Conservation (phyloP, 768 basidiomycete genomes). For the Leccinum variicolor region DNA sequence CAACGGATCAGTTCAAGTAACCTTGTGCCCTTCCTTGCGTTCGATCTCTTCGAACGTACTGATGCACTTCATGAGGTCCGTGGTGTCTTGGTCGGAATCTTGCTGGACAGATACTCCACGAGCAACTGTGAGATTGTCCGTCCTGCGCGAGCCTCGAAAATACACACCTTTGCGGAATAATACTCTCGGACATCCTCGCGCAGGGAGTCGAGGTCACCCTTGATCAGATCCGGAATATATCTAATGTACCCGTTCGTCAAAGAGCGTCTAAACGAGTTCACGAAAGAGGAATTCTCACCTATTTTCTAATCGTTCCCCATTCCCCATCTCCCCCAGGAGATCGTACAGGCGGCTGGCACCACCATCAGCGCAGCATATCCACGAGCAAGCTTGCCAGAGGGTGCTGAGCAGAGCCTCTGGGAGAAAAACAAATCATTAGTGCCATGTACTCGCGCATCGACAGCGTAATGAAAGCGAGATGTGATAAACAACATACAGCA, state of each 20-base stretch:
- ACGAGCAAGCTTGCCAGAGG: slow-evolving; percentile 52
- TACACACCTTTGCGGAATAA: slow-evolving; percentile 58
- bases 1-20: slow-evolving; percentile 16
- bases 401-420: slow-evolving; percentile 54
- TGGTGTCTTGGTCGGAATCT: slow-evolving; percentile 78
- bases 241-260: slow-evolving; percentile 33
- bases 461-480: background rate
- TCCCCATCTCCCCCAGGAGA: slow-evolving; percentile 18
- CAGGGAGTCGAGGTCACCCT: slow-evolving; percentile 92
- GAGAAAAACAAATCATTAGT: background rate
- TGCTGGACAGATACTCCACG: slow-evolving; percentile 67
- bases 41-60: slow-evolving; percentile 59
- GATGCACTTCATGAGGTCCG: slow-evolving; percentile 95
- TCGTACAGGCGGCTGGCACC: slow-evolving; percentile 86
- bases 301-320: slow-evolving; percentile 7
- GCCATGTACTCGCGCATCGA: no score
- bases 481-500: background rate
- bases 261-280: background rate
- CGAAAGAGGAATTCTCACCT: slow-evolving; percentile 13
- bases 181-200: slow-evolving; percentile 67
- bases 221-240: slow-evolving; percentile 81
- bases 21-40: slow-evolving; percentile 35
- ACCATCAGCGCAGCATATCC: slow-evolving; percentile 80
- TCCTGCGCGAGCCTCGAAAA: background rate
- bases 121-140: background rate